Evolutionary conservation across 2,329 filamentous ascomycete species (phyloP).

Genomic region (Fusarium buxicola): DNA sequence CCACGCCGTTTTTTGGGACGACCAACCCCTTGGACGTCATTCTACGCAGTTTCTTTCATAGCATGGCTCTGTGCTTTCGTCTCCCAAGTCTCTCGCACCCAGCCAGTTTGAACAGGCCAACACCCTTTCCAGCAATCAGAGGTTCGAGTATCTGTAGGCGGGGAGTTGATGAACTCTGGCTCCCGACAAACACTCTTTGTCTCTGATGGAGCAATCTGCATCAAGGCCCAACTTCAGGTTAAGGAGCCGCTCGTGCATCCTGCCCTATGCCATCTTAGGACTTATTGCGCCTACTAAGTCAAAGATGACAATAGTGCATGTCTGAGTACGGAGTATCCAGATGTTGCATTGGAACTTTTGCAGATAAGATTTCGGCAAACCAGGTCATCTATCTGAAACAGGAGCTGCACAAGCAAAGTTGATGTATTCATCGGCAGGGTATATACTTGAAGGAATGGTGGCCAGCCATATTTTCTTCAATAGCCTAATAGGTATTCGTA

Average conservation of each 20-base stretch:
- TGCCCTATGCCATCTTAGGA: constrained; percentile 1
- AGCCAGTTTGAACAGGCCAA: neutral
- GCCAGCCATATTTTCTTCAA: neutral
- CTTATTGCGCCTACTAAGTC: neutral
- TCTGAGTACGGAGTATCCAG: no score
- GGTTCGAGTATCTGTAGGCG: neutral
- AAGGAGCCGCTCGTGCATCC: neutral
- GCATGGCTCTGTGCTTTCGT: no score
- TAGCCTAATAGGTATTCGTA: neutral
- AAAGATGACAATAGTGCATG: neutral
- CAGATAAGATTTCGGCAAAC: neutral
- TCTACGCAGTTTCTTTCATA: no score
- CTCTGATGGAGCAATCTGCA: neutral
- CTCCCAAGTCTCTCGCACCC: no score
- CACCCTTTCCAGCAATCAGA: neutral
- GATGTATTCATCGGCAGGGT: neutral
- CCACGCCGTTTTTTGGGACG: neutral
- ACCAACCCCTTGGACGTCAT: neutral
- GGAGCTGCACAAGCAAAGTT: neutral
- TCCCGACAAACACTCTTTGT: neutral
- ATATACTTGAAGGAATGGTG: neutral
- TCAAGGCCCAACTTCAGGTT: neutral
- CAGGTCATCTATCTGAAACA: neutral
- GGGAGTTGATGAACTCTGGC: neutral
- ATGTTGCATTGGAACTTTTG: neutral